Conservation (phyloP, 2,329 filamentous ascomycete species). For the Dendryphion nanum region DNA sequence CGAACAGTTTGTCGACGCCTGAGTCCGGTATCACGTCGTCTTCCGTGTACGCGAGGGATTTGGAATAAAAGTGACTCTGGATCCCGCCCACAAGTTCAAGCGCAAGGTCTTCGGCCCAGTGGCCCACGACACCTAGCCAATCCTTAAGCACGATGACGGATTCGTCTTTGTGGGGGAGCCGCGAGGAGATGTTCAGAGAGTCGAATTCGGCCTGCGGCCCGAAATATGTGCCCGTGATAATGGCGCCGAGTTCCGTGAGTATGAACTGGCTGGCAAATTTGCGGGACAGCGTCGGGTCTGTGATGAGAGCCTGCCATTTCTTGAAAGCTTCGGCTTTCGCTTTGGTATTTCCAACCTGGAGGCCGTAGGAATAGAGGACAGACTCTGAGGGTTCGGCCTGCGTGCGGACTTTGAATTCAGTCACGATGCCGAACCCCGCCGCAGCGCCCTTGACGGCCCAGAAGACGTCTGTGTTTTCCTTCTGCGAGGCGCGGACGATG, state of each 20-base stretch:
- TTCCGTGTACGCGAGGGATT: slow-evolving; percentile 32
- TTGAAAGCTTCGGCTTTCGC: slow-evolving; percentile 33
- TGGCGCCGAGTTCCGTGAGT: slow-evolving; percentile 28
- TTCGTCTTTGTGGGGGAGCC: slow-evolving; percentile 21
- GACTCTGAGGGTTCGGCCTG: slow-evolving; percentile 31
- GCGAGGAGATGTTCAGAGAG: slow-evolving; percentile 27
- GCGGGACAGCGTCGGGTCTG: slow-evolving; percentile 28
- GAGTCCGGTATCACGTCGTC: slow-evolving; percentile 29
- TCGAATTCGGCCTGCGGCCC: slow-evolving; percentile 32
- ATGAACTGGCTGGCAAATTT: slow-evolving; percentile 36
- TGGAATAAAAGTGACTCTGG: slow-evolving; percentile 35
- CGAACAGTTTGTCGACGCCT: slow-evolving; percentile 31
- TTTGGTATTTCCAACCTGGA: slow-evolving; percentile 20
- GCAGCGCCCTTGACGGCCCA: slow-evolving; percentile 45
- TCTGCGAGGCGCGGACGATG: slow-evolving; percentile 37
- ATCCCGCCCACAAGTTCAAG: slow-evolving; percentile 29
- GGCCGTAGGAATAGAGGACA: slow-evolving; percentile 33
- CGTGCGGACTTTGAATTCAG: slow-evolving; percentile 40
- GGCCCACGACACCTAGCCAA: slow-evolving; percentile 32
- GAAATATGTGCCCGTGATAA: slow-evolving; percentile 36
- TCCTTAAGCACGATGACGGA: slow-evolving; percentile 27
- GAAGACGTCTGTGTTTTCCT: slow-evolving; percentile 40
- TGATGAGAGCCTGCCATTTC: slow-evolving; percentile 34
- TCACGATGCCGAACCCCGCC: slow-evolving; percentile 44
- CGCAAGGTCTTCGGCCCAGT: slow-evolving; percentile 33